These are phyloP conservation scores for Dipodascus albidus DNA, from an alignment of 805 yeast genomes.

Conservation along the genomic window DNA sequence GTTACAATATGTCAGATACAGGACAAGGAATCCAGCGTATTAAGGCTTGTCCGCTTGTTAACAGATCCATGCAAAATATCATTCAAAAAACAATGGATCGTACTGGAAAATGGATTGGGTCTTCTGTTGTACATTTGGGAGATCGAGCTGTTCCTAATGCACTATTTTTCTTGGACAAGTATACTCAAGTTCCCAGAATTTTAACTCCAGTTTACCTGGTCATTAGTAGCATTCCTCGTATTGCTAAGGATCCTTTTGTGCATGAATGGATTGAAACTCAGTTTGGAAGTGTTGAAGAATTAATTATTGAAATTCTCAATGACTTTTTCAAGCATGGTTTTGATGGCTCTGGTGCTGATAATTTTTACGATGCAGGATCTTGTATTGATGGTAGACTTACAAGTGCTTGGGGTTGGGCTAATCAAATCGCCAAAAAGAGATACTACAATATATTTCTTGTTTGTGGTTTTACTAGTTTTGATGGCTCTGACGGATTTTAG, in stretches of 20 bases:
- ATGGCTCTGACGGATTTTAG: conserved; percentile 1
- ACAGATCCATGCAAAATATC: conserved; percentile 60
- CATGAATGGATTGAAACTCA: conserved; percentile 44
- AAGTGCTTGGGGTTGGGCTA: conserved; percentile 77
- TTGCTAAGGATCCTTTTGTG: conserved; percentile 38
- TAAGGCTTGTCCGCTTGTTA: conserved; percentile 58
- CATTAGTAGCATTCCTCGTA: conserved; percentile 41
- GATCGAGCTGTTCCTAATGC: conserved; percentile 82
- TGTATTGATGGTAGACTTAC: conserved; percentile 78
- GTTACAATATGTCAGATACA: conserved; percentile 47
- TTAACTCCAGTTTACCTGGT: conserved; percentile 60
- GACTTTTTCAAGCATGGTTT: conserved; percentile 50
- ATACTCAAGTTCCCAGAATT: conserved; percentile 68
- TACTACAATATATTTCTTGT: conserved; percentile 29
- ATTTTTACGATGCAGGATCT: conserved; percentile 73
- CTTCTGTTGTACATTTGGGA: conserved; percentile 69
- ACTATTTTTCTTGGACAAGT: conserved; percentile 65
- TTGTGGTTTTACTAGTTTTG: conserved; percentile 2
- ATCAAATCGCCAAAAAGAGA: conserved; percentile 53
- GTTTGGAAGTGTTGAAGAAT: conserved; percentile 43
- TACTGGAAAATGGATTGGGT: conserved; percentile 67
- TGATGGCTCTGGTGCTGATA: conserved; percentile 78
- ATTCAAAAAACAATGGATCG: conserved; percentile 51
- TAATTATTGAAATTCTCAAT: conserved; percentile 34
- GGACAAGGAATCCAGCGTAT: conserved; percentile 77